A percentile compares a stretch with the other conserved stretches of the same genome.
Evolutionary conservation across 768 basidiomycete genomes (phyloP).

Genomic region (Termitomyces sp.): DNA sequence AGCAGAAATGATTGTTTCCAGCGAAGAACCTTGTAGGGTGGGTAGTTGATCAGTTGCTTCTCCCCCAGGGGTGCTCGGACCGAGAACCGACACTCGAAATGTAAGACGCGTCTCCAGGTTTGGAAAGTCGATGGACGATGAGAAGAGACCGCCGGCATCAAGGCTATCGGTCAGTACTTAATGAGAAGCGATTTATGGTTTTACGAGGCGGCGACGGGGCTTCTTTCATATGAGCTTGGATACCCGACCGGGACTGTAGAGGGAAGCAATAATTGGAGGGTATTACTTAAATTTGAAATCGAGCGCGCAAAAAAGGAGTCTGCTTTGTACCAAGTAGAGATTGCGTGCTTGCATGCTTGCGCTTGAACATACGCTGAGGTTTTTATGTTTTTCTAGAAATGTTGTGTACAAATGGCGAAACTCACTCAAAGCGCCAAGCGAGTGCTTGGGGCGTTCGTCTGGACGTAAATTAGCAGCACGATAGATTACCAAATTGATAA

Average conservation of each 20-base stretch:
- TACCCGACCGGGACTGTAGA: background rate
- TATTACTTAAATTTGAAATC: background rate
- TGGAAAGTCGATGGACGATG: background rate
- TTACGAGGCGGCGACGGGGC: background rate
- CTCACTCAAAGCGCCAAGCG: constrained; percentile 1
- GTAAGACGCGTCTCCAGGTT: background rate
- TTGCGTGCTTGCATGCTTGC: background rate
- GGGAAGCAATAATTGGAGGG: background rate
- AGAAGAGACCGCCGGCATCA: background rate
- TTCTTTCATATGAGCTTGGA: background rate
- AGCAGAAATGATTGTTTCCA: background rate
- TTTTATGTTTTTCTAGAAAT: constrained; percentile 6
- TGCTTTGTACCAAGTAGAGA: background rate
- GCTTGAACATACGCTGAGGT: background rate
- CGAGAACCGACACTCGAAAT: background rate
- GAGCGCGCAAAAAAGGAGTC: background rate
- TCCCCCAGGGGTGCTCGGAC: background rate
- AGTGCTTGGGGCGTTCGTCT: background rate
- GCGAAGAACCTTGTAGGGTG: background rate
- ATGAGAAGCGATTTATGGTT: background rate
- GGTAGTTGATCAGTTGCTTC: background rate
- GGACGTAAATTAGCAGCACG: background rate
- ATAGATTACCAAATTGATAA: background rate
- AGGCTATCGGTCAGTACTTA: background rate
- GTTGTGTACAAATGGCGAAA: constrained; percentile 8